Evolutionary conservation across 208 protist species (phyloP).

Genomic region (Phytomonas sp.): DNA sequence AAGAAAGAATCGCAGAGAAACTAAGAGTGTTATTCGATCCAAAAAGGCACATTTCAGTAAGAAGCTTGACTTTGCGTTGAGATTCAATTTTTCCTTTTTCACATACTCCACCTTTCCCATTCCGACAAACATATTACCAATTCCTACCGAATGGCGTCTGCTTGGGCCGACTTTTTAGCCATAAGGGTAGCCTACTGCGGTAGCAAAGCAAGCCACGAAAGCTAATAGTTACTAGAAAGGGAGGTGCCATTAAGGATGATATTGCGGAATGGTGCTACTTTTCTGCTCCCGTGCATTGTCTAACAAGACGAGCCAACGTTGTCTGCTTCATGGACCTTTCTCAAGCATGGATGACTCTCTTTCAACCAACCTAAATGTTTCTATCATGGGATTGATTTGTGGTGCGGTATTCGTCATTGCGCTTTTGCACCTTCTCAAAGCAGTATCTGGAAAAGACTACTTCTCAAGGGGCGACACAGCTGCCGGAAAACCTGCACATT

Average conservation of each 20-base stretch:
- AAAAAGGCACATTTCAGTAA: too few species aligned
- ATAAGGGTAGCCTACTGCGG: not conserved
- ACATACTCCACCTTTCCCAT: not conserved
- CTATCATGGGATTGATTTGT: not conserved
- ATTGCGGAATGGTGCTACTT: not conserved
- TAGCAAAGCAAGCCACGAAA: not conserved
- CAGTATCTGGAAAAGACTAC: not conserved
- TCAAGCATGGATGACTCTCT: not conserved
- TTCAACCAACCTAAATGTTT: not conserved
- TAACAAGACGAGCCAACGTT: not conserved
- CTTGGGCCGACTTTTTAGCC: not conserved
- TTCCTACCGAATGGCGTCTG: not conserved
- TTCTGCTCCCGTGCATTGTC: not conserved
- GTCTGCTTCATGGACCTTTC: not conserved
- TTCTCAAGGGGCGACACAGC: not conserved
- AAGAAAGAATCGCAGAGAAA: too few species aligned
- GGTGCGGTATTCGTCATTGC: not conserved
- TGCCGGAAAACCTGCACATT: not conserved
- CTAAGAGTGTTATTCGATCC: too few species aligned
- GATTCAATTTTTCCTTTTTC: not conserved
- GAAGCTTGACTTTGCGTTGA: too few species aligned
- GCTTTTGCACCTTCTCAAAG: not conserved
- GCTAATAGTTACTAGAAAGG: not conserved
- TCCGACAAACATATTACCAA: not conserved
- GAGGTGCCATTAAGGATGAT: not conserved